Percentiles rank a stretch among this genome's conserved stretches.
Conservation (phyloP, 192 early-diverging fungal genomes). For the Rhizophagus prolifer region DNA sequence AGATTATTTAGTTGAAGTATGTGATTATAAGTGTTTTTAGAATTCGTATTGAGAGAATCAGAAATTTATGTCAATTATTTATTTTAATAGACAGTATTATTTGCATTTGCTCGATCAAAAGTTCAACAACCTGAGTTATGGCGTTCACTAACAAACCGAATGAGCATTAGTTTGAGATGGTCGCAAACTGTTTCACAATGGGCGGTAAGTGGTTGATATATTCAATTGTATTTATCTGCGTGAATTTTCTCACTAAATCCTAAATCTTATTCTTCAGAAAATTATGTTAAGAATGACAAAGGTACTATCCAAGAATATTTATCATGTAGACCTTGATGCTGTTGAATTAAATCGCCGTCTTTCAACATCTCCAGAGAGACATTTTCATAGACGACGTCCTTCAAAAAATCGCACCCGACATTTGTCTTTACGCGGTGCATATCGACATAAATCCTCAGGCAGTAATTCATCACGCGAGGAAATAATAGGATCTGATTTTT, state of each 20-base stretch:
- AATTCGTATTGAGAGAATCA: background rate
- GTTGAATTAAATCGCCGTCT: constrained; percentile 27
- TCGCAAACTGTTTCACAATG: constrained; percentile 63
- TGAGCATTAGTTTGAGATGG: constrained; percentile 54
- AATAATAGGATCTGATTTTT: background rate
- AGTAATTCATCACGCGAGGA: constrained; percentile 31
- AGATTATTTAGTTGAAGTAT: constrained; percentile 65
- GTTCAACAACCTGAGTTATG: constrained; percentile 53
- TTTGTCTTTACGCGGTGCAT: constrained; percentile 11
- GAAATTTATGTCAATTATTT: background rate
- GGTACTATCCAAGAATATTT: constrained; percentile 55
- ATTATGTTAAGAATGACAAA: constrained; percentile 62
- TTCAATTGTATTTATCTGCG: background rate
- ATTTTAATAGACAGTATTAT: constrained; percentile 57
- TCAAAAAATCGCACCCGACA: constrained; percentile 28
- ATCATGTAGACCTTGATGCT: constrained; percentile 62
- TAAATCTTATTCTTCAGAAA: constrained; percentile 44
- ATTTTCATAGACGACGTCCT: constrained; percentile 24
- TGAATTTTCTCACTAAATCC: constrained; percentile 11
- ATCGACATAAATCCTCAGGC: constrained; percentile 26
- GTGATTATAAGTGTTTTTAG: background rate
- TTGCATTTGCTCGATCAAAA: constrained; percentile 63
- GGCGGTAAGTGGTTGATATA: constrained; percentile 50
- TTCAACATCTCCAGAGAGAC: constrained; percentile 5
- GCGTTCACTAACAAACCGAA: constrained; percentile 49